phyloP scores from a whole-genome alignment of 2,329 filamentous ascomycete species.

The Acrocalymma vagum region DNA sequence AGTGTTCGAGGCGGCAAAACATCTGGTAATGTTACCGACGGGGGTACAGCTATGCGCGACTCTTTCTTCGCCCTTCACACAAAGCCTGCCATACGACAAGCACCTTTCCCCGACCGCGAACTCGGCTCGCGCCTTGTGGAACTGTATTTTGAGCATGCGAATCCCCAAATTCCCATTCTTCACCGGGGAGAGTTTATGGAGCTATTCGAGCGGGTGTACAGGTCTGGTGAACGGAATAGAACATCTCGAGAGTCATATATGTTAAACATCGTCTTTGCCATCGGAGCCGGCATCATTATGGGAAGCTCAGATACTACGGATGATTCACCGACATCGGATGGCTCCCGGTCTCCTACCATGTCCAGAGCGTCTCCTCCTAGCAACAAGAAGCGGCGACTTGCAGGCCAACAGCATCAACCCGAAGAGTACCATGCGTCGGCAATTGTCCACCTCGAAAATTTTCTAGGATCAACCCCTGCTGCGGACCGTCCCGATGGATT shows the following conservation, averaged over 20 bases:
- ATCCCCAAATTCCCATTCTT: conserved; percentile 92
- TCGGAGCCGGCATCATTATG: conserved; percentile 92
- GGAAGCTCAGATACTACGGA: conserved; percentile 56
- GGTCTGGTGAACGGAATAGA: conserved; percentile 69
- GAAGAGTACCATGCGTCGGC: conserved; percentile 97
- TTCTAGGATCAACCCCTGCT: conserved; percentile 72
- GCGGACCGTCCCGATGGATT: conserved; percentile 68
- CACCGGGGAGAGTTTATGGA: conserved; percentile 90
- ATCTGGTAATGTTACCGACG: conserved; percentile 58
- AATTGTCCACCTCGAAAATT: conserved; percentile 89
- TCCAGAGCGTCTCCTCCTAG: conserved; percentile 40
- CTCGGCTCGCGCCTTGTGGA: conserved; percentile 77
- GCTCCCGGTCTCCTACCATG: conserved; percentile 34
- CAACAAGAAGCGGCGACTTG: conserved; percentile 48
- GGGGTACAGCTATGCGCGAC: conserved; percentile 86
- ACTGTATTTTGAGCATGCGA: conserved; percentile 95
- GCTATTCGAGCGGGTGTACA: conserved; percentile 84
- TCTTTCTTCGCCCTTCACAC: conserved; percentile 97
- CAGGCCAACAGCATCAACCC: conserved; percentile 74
- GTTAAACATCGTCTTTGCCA: conserved; percentile 96
- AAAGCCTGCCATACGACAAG: conserved; percentile 84
- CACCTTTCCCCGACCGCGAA: conserved; percentile 80
- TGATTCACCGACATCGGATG: conserved; percentile 41
- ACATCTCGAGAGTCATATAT: conserved; percentile 88
- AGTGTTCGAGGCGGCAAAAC: conserved; percentile 68